A percentile compares a stretch with the other conserved stretches of the same genome.
phyloP scores from a whole-genome alignment of 148 eudicot genomes.

The Nyssa sinensis region DNA sequence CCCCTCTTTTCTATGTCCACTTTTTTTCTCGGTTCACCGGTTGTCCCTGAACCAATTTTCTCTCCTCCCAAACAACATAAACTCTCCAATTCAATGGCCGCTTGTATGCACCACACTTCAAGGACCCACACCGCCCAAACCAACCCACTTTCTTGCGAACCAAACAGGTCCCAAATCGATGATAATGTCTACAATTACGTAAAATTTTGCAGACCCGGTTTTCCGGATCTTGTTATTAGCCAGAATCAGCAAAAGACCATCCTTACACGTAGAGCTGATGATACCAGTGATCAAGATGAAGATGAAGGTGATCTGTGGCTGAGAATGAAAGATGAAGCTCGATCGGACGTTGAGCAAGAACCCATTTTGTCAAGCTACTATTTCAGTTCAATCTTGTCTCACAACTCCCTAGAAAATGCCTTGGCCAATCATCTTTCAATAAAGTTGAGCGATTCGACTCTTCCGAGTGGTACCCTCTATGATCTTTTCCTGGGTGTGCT shows the following conservation, averaged over 20 bases:
- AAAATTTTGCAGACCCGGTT: slow-evolving; percentile 31
- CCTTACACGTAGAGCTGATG: neutral
- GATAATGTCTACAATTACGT: slow-evolving; percentile 29
- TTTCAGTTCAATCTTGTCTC: slow-evolving; percentile 48
- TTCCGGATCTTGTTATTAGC: slow-evolving; percentile 26
- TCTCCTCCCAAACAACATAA: slow-evolving; percentile 1
- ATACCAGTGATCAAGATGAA: too few relatives aligned
- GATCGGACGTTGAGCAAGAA: slow-evolving; percentile 53
- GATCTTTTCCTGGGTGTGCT: slow-evolving; percentile 54
- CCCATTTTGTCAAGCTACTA: slow-evolving; percentile 67
- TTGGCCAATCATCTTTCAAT: slow-evolving; percentile 57
- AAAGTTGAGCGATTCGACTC: slow-evolving; percentile 46
- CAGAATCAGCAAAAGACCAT: slow-evolving; percentile 25
- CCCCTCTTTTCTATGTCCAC: slow-evolving; percentile 8
- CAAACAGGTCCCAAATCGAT: slow-evolving; percentile 31
- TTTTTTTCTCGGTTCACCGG: slow-evolving; percentile 7
- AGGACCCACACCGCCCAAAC: slow-evolving; percentile 30
- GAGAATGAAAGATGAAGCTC: slow-evolving; percentile 57
- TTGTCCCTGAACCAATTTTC: neutral
- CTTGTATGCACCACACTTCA: slow-evolving; percentile 47
- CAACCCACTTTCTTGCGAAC: slow-evolving; percentile 22
- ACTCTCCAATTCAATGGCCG: slow-evolving; percentile 33
- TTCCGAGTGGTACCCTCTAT: slow-evolving; percentile 42
- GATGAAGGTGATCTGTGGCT: slow-evolving; percentile 45
- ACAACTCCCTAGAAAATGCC: slow-evolving; percentile 53